Percentiles rank a stretch among this genome's conserved stretches.
These are phyloP conservation scores for Cryptococcus sp. DNA, from an alignment of 1,284 basidiomycete species.

Conservation along the genomic window DNA sequence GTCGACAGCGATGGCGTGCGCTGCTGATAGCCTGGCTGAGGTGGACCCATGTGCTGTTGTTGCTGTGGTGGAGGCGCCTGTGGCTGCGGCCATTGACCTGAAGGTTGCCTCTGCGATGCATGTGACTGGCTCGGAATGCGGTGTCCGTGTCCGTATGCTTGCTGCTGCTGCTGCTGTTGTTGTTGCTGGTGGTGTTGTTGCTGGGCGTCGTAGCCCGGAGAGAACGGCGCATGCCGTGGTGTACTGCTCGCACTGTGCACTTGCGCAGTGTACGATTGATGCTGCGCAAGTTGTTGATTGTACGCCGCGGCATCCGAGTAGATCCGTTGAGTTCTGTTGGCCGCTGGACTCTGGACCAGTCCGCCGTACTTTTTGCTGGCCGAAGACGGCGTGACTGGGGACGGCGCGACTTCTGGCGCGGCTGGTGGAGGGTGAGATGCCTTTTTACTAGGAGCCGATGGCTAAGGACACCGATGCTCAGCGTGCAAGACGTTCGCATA, in stretches of 20 bases:
- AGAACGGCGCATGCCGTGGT: slow-evolving; percentile 38
- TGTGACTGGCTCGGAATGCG: slow-evolving; percentile 20
- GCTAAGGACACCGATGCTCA: slow-evolving; percentile 6
- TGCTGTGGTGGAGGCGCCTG: neutral
- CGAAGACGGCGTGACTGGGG: slow-evolving; percentile 22
- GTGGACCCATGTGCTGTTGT: slow-evolving; percentile 21
- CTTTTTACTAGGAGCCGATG: slow-evolving; percentile 19
- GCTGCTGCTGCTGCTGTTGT: slow-evolving; percentile 1
- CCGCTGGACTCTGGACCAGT: slow-evolving; percentile 66
- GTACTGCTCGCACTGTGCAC: slow-evolving; percentile 39
- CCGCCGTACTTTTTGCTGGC: slow-evolving; percentile 86
- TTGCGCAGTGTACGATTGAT: slow-evolving; percentile 88
- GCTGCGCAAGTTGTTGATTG: slow-evolving; percentile 90
- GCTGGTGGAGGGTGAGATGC: slow-evolving; percentile 12
- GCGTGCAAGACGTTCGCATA: neutral
- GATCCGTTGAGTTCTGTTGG: slow-evolving; percentile 73
- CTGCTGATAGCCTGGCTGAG: slow-evolving; percentile 34
- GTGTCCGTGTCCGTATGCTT: slow-evolving; percentile 16
- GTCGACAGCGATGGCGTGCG: slow-evolving; percentile 30
- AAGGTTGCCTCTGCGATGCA: slow-evolving; percentile 20
- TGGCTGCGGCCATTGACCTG: slow-evolving; percentile 28
- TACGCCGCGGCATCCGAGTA: slow-evolving; percentile 92
- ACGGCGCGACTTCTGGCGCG: slow-evolving; percentile 10
- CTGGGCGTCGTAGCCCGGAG: slow-evolving; percentile 35
- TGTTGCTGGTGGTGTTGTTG: slow-evolving; percentile 7